These are phyloP conservation scores for Pyronema domesticum DNA, from an alignment of 495 filamentous ascomycete genomes.

Conservation along the genomic window DNA sequence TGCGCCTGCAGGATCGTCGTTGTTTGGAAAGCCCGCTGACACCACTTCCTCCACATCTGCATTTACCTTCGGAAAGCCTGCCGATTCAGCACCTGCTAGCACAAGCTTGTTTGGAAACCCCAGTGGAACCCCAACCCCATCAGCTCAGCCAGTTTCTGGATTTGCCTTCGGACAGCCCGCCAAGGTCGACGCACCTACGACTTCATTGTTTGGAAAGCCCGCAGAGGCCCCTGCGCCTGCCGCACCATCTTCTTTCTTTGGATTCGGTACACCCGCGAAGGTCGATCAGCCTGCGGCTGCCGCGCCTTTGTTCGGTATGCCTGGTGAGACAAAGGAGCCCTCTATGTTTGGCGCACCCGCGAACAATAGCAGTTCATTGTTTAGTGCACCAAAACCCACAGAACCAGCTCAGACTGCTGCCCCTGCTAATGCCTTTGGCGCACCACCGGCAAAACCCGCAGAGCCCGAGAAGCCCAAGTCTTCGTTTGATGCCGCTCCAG, in stretches of 20 bases:
- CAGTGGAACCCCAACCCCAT: neutral
- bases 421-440: neutral
- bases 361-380: neutral
- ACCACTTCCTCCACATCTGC: neutral
- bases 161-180: neutral
- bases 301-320: neutral
- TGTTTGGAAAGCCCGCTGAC: constrained; percentile 9
- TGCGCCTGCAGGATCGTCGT: neutral
- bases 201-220: constrained; percentile 12
- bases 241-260: neutral
- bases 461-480: constrained; percentile 8
- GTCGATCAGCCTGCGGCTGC: constrained; percentile 1
- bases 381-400: neutral
- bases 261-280: neutral
- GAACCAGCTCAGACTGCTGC: neutral
- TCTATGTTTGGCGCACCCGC: neutral
- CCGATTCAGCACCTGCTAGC: neutral
- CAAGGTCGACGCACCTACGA: neutral
- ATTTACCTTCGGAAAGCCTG: constrained; percentile 1
- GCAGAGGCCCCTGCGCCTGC: neutral
- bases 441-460: neutral
- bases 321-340: constrained; percentile 9
- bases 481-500: constrained; percentile 6
- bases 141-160: neutral
- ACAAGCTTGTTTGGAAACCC: neutral